Evolutionary conservation across 2,329 filamentous ascomycete species (phyloP).

Genomic region (Penicillium hesseltinei): DNA sequence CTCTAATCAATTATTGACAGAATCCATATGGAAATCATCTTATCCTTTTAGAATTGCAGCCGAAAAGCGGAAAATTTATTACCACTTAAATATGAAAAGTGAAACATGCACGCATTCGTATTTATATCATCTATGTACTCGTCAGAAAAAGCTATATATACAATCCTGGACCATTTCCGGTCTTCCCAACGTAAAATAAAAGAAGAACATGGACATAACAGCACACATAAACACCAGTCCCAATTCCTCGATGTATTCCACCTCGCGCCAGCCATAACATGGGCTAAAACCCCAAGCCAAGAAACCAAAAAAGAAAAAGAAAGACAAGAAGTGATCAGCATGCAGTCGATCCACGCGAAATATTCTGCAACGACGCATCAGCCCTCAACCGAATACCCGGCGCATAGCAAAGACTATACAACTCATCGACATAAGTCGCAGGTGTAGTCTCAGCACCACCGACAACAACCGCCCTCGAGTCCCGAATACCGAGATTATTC

Average conservation of each 20-base stretch:
- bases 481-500: constrained; percentile 18
- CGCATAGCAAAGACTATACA: constrained; percentile 40
- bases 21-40: too few species aligned
- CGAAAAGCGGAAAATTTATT: not conserved
- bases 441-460: constrained; percentile 26
- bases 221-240: not conserved
- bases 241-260: not conserved
- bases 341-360: not conserved
- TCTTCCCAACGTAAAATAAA: not conserved
- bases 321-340: not conserved
- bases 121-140: not conserved
- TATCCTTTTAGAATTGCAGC: too few species aligned
- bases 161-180: not conserved
- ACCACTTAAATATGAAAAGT: not conserved
- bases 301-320: not conserved
- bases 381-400: constrained; percentile 30
- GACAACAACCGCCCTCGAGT: constrained; percentile 26
- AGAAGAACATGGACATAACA: not conserved
- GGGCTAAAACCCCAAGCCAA: not conserved
- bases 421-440: constrained; percentile 48
- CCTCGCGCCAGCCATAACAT: not conserved
- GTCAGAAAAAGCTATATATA: not conserved
- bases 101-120: not conserved
- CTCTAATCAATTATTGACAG: too few species aligned
- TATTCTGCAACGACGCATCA: constrained; percentile 19